phyloP scores from a whole-genome alignment of 805 yeast genomes.

The Dipodascus geniculatus region DNA sequence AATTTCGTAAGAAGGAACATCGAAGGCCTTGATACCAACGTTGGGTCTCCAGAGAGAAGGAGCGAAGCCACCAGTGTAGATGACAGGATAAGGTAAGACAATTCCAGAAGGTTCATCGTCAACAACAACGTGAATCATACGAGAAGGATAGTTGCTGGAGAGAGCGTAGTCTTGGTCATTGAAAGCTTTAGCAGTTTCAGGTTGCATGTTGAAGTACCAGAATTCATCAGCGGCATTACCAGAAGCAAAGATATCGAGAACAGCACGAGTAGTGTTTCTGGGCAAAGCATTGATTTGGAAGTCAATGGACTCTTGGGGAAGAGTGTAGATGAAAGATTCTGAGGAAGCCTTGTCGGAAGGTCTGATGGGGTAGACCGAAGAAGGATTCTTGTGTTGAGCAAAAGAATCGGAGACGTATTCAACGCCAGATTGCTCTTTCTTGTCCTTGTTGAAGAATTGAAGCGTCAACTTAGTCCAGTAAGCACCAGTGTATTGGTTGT shows the following conservation, averaged over 20 bases:
- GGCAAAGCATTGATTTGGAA: slow-evolving; percentile 42
- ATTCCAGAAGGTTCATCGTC: slow-evolving; percentile 49
- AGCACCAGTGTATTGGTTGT: slow-evolving; percentile 20
- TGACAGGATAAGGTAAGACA: slow-evolving; percentile 57
- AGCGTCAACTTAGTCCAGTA: neutral
- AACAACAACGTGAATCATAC: slow-evolving; percentile 52
- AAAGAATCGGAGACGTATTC: neutral
- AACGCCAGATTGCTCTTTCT: neutral
- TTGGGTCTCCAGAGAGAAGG: slow-evolving; percentile 77
- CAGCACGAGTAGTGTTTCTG: slow-evolving; percentile 47
- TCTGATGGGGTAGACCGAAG: neutral
- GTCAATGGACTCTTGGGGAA: slow-evolving; percentile 31
- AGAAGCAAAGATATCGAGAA: slow-evolving; percentile 47
- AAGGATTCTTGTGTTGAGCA: neutral
- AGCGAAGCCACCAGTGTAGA: slow-evolving; percentile 75
- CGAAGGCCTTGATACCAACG: slow-evolving; percentile 64
- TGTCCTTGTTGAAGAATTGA: neutral
- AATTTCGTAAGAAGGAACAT: slow-evolving; percentile 54
- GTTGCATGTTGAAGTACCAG: slow-evolving; percentile 57
- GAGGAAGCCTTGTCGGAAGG: slow-evolving; percentile 34
- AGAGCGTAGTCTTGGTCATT: slow-evolving; percentile 26
- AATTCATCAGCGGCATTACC: slow-evolving; percentile 78
- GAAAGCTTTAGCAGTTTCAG: slow-evolving; percentile 21
- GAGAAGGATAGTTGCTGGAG: slow-evolving; percentile 41
- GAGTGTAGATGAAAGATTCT: slow-evolving; percentile 20